These are phyloP conservation scores for Gossypium raimondii DNA, from an alignment of 345 rosid species.

Conservation along the genomic window DNA sequence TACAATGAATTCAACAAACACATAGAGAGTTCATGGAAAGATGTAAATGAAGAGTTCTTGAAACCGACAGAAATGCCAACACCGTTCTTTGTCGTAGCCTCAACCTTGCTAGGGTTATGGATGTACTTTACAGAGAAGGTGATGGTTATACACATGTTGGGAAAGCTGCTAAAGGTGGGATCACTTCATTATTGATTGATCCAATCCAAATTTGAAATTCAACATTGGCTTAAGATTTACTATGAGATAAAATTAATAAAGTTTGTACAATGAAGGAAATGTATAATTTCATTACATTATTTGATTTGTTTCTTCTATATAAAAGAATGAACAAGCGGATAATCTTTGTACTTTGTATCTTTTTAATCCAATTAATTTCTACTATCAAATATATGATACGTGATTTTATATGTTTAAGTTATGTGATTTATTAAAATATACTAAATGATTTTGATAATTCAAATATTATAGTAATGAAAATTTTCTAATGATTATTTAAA, in stretches of 20 bases:
- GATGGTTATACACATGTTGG: conserved; percentile 7
- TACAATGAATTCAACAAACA: conserved; percentile 1
- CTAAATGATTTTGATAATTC: too few species aligned
- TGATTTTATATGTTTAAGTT: too few species aligned
- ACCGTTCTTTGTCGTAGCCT: neutral
- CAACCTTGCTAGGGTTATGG: conserved; percentile 9
- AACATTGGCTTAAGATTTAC: neutral
- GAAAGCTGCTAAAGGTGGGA: neutral
- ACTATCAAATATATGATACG: too few species aligned
- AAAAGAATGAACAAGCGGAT: neutral
- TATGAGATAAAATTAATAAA: neutral
- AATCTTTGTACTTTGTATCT: neutral
- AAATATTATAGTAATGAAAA: too few species aligned
- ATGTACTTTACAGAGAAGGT: conserved; percentile 5
- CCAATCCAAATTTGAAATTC: neutral
- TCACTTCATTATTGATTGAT: neutral
- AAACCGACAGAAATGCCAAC: neutral
- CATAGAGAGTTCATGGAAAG: conserved; percentile 6
- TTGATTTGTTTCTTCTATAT: too few species aligned
- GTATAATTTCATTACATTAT: neutral
- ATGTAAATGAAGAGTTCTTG: conserved; percentile 5
- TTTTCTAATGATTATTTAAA: too few species aligned
- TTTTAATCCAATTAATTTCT: neutral
- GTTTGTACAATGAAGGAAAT: neutral
- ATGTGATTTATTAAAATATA: too few species aligned